Conservation (phyloP, 148 eudicot genomes). For the Camellia sinensis region DNA sequence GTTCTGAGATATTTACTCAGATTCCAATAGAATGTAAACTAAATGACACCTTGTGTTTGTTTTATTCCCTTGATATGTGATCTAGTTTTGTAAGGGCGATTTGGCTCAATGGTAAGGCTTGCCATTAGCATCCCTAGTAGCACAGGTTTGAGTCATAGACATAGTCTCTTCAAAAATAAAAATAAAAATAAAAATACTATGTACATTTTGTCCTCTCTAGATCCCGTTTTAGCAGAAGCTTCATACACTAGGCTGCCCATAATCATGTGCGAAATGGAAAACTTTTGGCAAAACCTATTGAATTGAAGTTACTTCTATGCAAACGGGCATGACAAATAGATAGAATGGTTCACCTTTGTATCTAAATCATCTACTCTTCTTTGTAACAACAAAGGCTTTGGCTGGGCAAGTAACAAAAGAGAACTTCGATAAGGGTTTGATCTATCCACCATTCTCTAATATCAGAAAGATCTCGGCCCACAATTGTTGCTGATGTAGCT, state of each 20-base stretch:
- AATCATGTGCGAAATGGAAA: not conserved
- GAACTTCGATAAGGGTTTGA: conserved; percentile 17
- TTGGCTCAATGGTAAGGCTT: no score
- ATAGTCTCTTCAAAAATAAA: no score
- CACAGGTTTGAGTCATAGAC: no score
- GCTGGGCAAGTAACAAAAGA: conserved; percentile 19
- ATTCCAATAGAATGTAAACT: not conserved
- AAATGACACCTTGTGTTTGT: not conserved
- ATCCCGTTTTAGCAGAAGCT: no score
- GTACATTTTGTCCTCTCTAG: no score
- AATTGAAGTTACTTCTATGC: not conserved
- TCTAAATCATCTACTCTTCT: not conserved
- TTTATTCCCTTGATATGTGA: not conserved
- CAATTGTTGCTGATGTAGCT: conserved; percentile 23
- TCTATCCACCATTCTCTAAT: conserved; percentile 21
- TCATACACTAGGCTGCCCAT: no score
- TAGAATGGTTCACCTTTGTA: not conserved
- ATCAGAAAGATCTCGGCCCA: conserved; percentile 22
- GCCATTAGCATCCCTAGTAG: no score
- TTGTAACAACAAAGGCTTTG: conserved; percentile 17
- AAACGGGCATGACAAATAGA: no score
- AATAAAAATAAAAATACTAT: no score
- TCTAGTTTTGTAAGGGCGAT: no score
- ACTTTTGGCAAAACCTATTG: not conserved
- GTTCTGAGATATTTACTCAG: not conserved